Evolutionary conservation across 345 rosid species (phyloP).

Genomic region (Salix udensis): DNA sequence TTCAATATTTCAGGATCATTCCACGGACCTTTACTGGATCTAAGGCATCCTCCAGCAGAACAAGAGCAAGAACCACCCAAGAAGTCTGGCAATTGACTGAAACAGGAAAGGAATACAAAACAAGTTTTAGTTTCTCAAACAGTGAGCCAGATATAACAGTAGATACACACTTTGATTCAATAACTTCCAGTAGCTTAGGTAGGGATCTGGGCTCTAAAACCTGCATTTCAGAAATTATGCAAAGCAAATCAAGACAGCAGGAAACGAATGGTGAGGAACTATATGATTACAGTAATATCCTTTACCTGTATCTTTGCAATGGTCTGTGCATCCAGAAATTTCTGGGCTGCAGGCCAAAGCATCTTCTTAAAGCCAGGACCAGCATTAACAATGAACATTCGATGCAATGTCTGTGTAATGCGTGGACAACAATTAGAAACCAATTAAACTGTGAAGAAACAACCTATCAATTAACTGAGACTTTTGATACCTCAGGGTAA

Average conservation of each 20-base stretch:
- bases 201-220: slow-evolving; percentile 81
- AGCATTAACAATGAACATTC: slow-evolving; percentile 90
- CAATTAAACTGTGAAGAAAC: slow-evolving; percentile 6
- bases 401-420: slow-evolving; percentile 68
- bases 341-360: slow-evolving; percentile 99
- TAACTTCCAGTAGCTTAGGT: slow-evolving; percentile 64
- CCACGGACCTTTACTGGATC: slow-evolving; percentile 96
- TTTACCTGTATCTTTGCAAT: slow-evolving; percentile 77
- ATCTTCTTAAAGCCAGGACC: slow-evolving; percentile 90
- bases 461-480: slow-evolving; percentile 1
- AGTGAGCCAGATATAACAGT: slow-evolving; percentile 3
- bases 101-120: slow-evolving; percentile 9
- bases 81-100: slow-evolving; percentile 93
- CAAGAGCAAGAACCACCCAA: slow-evolving; percentile 93
- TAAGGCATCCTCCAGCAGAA: slow-evolving; percentile 77
- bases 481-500: slow-evolving; percentile 82
- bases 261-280: slow-evolving; percentile 15
- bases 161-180: slow-evolving; percentile 67
- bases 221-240: slow-evolving; percentile 38
- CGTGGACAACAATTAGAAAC: slow-evolving; percentile 13
- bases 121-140: not conserved
- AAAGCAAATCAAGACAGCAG: slow-evolving; percentile 2
- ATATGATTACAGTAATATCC: slow-evolving; percentile 16
- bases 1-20: slow-evolving; percentile 86
- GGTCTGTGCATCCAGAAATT: slow-evolving; percentile 83